A percentile compares a stretch with the other conserved stretches of the same genome.
Conservation (phyloP, 345 rosid species). For the Firmiana major region DNA sequence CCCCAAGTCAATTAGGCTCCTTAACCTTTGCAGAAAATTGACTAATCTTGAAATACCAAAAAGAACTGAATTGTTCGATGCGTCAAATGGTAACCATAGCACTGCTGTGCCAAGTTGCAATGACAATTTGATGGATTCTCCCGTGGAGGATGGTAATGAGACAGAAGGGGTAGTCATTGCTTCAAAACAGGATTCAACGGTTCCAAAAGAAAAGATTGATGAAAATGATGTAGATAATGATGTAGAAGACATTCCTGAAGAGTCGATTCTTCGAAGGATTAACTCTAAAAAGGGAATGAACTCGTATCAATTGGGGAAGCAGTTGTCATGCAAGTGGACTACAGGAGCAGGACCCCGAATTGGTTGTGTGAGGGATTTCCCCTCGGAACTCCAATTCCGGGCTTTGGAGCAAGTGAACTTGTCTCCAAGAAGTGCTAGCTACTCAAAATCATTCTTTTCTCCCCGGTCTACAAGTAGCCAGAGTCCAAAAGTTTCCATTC, state of each 20-base stretch:
- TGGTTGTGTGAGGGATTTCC: constrained; percentile 89
- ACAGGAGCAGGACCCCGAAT: constrained; percentile 97
- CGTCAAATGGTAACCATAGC: constrained; percentile 17
- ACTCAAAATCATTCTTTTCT: constrained; percentile 22
- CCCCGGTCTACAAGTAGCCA: constrained; percentile 18
- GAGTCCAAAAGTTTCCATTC: constrained; percentile 12
- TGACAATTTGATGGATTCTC: constrained; percentile 13
- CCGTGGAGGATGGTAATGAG: constrained; percentile 35
- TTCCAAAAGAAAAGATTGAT: constrained; percentile 18
- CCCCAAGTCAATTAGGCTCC: constrained; percentile 14
- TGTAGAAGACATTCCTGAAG: constrained; percentile 38
- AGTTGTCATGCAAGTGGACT: constrained; percentile 83
- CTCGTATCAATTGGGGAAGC: constrained; percentile 80
- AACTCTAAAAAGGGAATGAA: constrained; percentile 52
- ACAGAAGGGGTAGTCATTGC: constrained; percentile 28
- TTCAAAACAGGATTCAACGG: constrained; percentile 21
- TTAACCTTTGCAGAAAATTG: constrained; percentile 29
- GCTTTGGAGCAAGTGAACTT: constrained; percentile 81
- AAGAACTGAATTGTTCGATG: constrained; percentile 24
- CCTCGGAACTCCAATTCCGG: constrained; percentile 72
- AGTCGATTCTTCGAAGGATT: constrained; percentile 52
- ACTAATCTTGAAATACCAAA: constrained; percentile 47
- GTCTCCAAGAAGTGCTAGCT: constrained; percentile 56
- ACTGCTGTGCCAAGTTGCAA: constrained; percentile 18
- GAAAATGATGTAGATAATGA: constrained; percentile 30